These are phyloP conservation scores for Thamnidium elegans DNA, from an alignment of 192 early-diverging fungal species.

Conservation along the genomic window DNA sequence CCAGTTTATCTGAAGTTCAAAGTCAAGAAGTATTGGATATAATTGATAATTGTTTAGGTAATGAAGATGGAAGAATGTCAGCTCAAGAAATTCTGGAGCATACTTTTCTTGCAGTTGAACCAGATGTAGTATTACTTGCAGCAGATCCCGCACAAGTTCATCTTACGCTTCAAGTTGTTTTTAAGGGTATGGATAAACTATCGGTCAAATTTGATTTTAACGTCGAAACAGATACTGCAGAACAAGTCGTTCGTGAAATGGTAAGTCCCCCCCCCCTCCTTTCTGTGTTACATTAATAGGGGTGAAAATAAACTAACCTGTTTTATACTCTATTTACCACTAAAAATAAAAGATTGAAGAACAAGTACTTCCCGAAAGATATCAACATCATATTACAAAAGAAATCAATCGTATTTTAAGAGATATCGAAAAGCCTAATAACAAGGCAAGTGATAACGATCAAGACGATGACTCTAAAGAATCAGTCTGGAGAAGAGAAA, in stretches of 20 bases:
- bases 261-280: constrained; percentile 25
- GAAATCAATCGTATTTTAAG: constrained; percentile 82
- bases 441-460: constrained; percentile 15
- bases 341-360: constrained; percentile 65
- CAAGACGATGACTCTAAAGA: constrained; percentile 20
- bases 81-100: constrained; percentile 55
- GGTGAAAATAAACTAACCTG: not conserved
- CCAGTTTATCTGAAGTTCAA: constrained; percentile 54
- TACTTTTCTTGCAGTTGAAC: constrained; percentile 48
- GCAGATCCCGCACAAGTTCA: constrained; percentile 47
- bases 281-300: not conserved
- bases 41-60: constrained; percentile 65
- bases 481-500: constrained; percentile 39
- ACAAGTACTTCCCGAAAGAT: constrained; percentile 67
- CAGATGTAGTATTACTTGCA: constrained; percentile 41
- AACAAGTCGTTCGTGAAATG: constrained; percentile 70
- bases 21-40: constrained; percentile 59
- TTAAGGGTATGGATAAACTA: constrained; percentile 53
- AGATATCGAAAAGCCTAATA: constrained; percentile 53
- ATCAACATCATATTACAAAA: constrained; percentile 73
- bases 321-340: not conserved
- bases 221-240: constrained; percentile 65
- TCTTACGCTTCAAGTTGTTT: constrained; percentile 48
- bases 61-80: constrained; percentile 51
- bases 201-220: constrained; percentile 87